These are phyloP conservation scores for Tulasnella sp. DNA, from an alignment of 768 basidiomycete genomes.

Conservation along the genomic window DNA sequence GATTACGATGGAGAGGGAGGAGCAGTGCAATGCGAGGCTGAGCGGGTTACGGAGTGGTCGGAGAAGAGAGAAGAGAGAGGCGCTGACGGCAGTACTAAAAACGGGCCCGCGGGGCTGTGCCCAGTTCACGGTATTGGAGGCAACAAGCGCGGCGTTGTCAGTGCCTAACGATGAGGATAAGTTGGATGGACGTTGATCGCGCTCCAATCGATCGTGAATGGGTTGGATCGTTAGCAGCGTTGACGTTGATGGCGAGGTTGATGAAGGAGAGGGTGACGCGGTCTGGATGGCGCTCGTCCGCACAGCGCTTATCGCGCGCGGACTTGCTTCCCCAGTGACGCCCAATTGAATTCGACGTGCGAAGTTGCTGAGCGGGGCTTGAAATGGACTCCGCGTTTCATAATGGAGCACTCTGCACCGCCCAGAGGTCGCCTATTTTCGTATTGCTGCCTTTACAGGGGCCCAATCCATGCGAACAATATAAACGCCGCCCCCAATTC, in stretches of 20 bases:
- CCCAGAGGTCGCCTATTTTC: too few species aligned
- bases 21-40: background rate
- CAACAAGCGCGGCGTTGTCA: background rate
- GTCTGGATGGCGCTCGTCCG: background rate
- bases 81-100: background rate
- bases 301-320: background rate
- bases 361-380: background rate
- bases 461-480: too few species aligned
- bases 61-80: background rate
- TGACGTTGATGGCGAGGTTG: background rate
- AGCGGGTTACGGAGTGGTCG: constrained; percentile 4
- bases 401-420: too few species aligned
- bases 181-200: background rate
- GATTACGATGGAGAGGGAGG: too few species aligned
- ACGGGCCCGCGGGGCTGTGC: constrained; percentile 1
- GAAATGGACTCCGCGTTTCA: too few species aligned
- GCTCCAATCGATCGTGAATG: background rate
- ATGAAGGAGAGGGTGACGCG: background rate
- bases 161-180: background rate
- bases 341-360: background rate
- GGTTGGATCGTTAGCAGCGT: background rate
- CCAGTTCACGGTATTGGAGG: background rate
- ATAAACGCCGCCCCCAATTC: too few species aligned
- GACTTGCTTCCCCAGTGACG: background rate
- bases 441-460: too few species aligned